Percentiles rank a stretch among this genome's conserved stretches.
Conservation (phyloP, 2,329 filamentous ascomycete genomes). For the Fusarium anguioides region DNA sequence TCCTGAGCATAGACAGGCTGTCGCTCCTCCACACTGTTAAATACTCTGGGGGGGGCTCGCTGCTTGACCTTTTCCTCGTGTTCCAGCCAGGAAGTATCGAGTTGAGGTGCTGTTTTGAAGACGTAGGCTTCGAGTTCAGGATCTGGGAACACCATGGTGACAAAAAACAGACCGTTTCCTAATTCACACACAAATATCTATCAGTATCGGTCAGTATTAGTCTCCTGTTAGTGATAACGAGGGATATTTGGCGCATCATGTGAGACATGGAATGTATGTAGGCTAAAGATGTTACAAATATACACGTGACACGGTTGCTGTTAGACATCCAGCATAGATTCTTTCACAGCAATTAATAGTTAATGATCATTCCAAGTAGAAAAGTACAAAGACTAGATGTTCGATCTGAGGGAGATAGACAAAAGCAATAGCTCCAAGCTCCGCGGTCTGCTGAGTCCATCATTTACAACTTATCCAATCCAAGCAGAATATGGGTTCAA, state of each 20-base stretch:
- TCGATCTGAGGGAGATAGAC: too few relatives aligned
- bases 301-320: conserved; percentile 14
- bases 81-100: conserved; percentile 55
- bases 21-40: conserved; percentile 45
- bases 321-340: background rate
- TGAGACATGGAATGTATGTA: background rate
- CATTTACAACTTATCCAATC: too few relatives aligned
- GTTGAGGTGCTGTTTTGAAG: conserved; percentile 50
- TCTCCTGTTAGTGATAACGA: background rate
- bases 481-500: too few relatives aligned
- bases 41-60: conserved; percentile 32
- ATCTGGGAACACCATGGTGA: conserved; percentile 31
- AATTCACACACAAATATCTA: background rate
- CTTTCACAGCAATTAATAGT: background rate
- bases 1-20: conserved; percentile 56
- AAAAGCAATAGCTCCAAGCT: too few relatives aligned
- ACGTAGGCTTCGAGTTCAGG: conserved; percentile 40
- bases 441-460: too few relatives aligned
- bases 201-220: too few relatives aligned
- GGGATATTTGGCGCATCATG: background rate
- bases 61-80: conserved; percentile 49
- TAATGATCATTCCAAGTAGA: too few relatives aligned
- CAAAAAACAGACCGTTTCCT: too few relatives aligned
- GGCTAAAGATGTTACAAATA: conserved; percentile 15
- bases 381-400: too few relatives aligned